Conservation (phyloP, 1,284 basidiomycete species). For the Cystobasidium pallidum region DNA sequence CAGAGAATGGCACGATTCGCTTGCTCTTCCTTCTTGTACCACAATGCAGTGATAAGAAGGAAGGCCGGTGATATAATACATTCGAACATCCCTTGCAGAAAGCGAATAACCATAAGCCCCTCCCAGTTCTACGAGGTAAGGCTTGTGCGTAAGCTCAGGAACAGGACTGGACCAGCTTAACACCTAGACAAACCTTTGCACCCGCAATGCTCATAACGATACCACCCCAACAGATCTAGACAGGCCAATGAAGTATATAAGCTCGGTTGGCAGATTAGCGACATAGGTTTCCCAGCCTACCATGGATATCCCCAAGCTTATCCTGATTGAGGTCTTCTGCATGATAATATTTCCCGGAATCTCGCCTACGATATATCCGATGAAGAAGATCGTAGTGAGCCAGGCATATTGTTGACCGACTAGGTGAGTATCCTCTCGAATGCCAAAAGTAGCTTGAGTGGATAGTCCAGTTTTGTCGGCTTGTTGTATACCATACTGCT, state of each 20-base stretch:
- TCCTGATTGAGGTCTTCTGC: slow-evolving; percentile 52
- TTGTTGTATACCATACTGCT: slow-evolving; percentile 55
- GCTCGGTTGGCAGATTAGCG: background rate
- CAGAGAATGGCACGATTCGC: slow-evolving; percentile 39
- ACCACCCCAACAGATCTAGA: slow-evolving; percentile 49
- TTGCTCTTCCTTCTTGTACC: slow-evolving; percentile 49
- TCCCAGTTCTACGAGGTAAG: slow-evolving; percentile 46
- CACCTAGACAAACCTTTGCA: slow-evolving; percentile 41
- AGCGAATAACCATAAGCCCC: slow-evolving; percentile 53
- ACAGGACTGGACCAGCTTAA: background rate
- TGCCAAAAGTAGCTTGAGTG: slow-evolving; percentile 53
- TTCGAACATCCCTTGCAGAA: slow-evolving; percentile 52
- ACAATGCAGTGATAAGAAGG: slow-evolving; percentile 50
- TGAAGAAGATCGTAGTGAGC: slow-evolving; percentile 53
- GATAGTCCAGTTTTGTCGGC: slow-evolving; percentile 51
- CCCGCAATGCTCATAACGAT: slow-evolving; percentile 53
- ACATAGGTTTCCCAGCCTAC: background rate
- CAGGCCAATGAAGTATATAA: background rate
- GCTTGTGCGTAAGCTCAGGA: background rate
- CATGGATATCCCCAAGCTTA: slow-evolving; percentile 51
- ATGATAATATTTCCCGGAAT: slow-evolving; percentile 55
- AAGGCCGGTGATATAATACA: slow-evolving; percentile 48
- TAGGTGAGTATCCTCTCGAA: slow-evolving; percentile 53
- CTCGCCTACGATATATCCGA: slow-evolving; percentile 53
- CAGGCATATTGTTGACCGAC: slow-evolving; percentile 54